phyloP scores from a whole-genome alignment of 1,139 yeast genomes.

The Candida glucosophila region DNA sequence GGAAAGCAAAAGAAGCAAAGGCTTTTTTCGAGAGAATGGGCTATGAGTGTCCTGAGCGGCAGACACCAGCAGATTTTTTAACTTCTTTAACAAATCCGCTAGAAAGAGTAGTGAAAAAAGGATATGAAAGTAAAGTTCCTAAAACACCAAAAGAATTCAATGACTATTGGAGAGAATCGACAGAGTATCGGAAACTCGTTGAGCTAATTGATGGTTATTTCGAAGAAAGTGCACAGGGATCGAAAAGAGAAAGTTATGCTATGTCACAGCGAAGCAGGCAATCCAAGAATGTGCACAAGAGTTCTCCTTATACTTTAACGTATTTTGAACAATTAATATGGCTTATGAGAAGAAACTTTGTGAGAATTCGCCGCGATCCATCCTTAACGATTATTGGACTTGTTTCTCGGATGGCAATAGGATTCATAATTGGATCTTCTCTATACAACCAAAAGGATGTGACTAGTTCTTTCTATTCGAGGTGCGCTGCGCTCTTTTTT shows the following conservation, averaged over 20 bases:
- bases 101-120: slow-evolving; percentile 35
- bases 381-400: slow-evolving; percentile 39
- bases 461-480: slow-evolving; percentile 44
- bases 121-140: slow-evolving; percentile 48
- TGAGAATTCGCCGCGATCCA: slow-evolving; percentile 42
- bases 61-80: slow-evolving; percentile 59
- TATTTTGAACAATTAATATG: slow-evolving; percentile 38
- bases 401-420: slow-evolving; percentile 39
- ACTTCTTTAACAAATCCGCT: slow-evolving; percentile 61
- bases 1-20: slow-evolving; percentile 46
- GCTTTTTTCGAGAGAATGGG: slow-evolving; percentile 54
- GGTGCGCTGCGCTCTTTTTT: slow-evolving; percentile 52
- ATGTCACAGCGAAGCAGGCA: not conserved
- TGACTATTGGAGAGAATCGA: slow-evolving; percentile 44
- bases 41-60: slow-evolving; percentile 50
- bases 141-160: slow-evolving; percentile 50
- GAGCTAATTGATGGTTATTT: slow-evolving; percentile 36
- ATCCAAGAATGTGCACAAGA: slow-evolving; percentile 18
- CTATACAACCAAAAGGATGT: slow-evolving; percentile 34
- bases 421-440: slow-evolving; percentile 43
- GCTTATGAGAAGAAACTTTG: slow-evolving; percentile 40
- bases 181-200: slow-evolving; percentile 32
- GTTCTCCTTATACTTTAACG: slow-evolving; percentile 38
- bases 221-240: slow-evolving; percentile 22
- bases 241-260: slow-evolving; percentile 4